These are phyloP conservation scores for Ceratobasidium sp. DNA, from an alignment of 1,284 basidiomycete genomes.

Conservation along the genomic window DNA sequence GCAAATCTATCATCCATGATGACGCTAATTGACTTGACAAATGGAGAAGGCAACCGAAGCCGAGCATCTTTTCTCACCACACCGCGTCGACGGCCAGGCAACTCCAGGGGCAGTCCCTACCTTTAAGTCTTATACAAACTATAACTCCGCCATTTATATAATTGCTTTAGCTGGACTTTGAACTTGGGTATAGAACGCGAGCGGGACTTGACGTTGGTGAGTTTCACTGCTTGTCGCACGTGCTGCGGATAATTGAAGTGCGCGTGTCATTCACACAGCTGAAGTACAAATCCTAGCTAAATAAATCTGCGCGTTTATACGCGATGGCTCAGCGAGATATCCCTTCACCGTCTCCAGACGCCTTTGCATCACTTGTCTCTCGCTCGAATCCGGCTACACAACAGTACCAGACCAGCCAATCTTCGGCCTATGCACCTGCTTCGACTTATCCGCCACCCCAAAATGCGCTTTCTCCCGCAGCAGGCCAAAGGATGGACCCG, in stretches of 20 bases:
- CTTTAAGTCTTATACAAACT: not conserved
- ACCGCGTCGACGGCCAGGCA: constrained; percentile 11
- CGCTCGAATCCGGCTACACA: constrained; percentile 49
- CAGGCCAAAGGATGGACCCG: constrained; percentile 48
- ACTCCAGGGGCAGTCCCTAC: constrained; percentile 15
- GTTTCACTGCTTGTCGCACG: not conserved
- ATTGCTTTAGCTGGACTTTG: not conserved
- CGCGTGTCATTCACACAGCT: constrained; percentile 5
- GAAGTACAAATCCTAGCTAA: not conserved
- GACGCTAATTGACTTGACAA: constrained; percentile 7
- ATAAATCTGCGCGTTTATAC: constrained; percentile 1
- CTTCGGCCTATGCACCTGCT: constrained; percentile 23
- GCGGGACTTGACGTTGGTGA: constrained; percentile 30
- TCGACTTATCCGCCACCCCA: constrained; percentile 44
- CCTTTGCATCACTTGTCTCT: constrained; percentile 50
- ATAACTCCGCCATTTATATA: not conserved
- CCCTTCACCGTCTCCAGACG: constrained; percentile 44
- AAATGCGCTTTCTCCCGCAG: constrained; percentile 38
- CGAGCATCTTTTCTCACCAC: constrained; percentile 13
- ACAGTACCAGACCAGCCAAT: constrained; percentile 28
- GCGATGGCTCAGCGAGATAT: constrained; percentile 39
- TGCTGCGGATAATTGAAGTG: constrained; percentile 17
- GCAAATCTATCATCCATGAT: not conserved
- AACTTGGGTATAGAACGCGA: constrained; percentile 2
- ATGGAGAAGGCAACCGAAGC: constrained; percentile 12